phyloP scores from a whole-genome alignment of 2,329 filamentous ascomycete genomes.

The Penicillium sp. region DNA sequence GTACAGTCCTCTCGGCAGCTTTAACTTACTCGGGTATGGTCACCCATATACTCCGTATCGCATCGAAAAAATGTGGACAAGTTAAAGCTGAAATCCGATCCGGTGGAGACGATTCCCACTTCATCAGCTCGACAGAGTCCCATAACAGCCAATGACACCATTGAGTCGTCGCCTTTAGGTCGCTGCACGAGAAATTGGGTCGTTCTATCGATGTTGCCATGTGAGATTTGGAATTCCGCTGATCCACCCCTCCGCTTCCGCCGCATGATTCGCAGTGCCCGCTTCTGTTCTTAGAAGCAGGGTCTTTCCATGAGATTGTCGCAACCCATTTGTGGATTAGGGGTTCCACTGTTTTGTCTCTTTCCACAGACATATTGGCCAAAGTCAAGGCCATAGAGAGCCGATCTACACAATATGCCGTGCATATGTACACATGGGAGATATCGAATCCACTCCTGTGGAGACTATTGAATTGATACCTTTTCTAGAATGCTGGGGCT shows the following conservation, averaged over 20 bases:
- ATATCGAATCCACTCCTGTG: conserved; percentile 1
- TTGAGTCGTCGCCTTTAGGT: conserved; percentile 1
- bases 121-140: neutral
- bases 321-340: neutral
- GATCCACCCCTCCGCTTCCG: neutral
- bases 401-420: neutral
- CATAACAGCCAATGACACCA: conserved; percentile 13
- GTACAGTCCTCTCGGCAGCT: conserved; percentile 2
- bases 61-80: conserved; percentile 14
- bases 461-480: neutral
- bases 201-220: conserved; percentile 4
- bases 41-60: neutral
- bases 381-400: neutral
- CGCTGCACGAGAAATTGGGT: neutral
- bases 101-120: conserved; percentile 16
- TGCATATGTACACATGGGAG: conserved; percentile 1
- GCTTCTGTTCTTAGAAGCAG: conserved; percentile 1
- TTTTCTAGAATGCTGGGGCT: neutral
- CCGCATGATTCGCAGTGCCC: neutral
- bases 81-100: conserved; percentile 19
- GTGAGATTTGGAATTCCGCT: conserved; percentile 12
- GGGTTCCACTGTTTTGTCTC: neutral
- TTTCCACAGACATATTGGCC: neutral
- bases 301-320: neutral
- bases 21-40: conserved; percentile 1